Base-by-base conservation (phyloP, 495 filamentous ascomycete species). In the Terfezia claveryi region DNA sequence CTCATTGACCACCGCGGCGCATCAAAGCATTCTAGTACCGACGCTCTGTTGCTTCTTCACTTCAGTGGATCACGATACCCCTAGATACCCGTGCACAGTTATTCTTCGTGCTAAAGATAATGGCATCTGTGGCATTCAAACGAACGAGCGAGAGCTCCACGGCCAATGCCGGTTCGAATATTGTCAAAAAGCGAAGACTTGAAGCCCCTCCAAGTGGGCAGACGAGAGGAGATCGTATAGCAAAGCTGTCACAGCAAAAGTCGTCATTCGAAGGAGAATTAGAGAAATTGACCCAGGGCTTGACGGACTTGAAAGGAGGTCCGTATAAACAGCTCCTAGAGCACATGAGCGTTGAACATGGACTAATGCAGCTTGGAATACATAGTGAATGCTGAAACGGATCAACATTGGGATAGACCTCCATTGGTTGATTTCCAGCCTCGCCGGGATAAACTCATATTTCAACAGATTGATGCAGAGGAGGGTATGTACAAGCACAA, bases 381-480 rank as follows among this genome's bases (percentile, higher is more conserved):
- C 82, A 61, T 32, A 32, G 82, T 72, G 64, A 94, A 91, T 64
- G 73, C 84, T 2, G 92, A 96, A 63, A 89, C 81, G 66, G 91
- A 96, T 67, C 91, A 99, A 68, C 78, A 87, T 60, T 99, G 91
- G 91, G 77, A 79, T 16, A 76, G 91, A 32, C 92, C 92, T 10
- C 70, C 73, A 10, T 68, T 96, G 7, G 76, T 76, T 6, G 72
- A 76, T 50, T 94, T 88, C 66, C 70, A 89, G 57, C 76, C 80
- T n/a, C 60, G 70, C 36, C 81, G 67, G 50, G 77, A 91, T 49
- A 83, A 69, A 57, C 73, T 99, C 10, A 79, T 75, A 63, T 96
- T 96, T 67, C 91, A 96, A 68, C 84, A 92, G 64, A 96, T 99
- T 65, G 91, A 99, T 59, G 82, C 79, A 5, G 89, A 96, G 61